phyloP scores from a whole-genome alignment of 2,329 filamentous ascomycete genomes.

The Stagonosporopsis rhizophila region DNA sequence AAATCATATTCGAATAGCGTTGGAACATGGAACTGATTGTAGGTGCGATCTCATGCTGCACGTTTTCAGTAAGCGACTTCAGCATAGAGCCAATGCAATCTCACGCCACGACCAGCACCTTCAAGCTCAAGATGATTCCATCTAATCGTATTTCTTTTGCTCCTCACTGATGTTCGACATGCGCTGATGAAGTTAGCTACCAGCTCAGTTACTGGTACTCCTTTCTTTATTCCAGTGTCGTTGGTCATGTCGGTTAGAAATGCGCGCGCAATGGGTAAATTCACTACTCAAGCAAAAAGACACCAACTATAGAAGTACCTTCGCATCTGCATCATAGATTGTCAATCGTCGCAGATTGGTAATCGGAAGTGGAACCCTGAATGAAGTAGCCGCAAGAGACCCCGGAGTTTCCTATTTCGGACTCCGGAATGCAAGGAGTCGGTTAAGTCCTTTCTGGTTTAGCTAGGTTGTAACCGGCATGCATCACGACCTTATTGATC shows the following conservation, averaged over 20 bases:
- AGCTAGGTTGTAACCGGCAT: not conserved
- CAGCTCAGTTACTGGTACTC: conserved; percentile 1
- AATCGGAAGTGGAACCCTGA: not conserved
- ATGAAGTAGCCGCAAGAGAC: not conserved
- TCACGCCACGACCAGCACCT: conserved; percentile 10
- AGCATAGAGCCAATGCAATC: not conserved
- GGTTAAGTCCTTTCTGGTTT: not conserved
- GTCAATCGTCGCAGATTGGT: conserved; percentile 5
- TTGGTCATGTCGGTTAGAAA: not conserved
- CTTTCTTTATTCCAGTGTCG: not conserved
- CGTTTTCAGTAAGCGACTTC: not conserved
- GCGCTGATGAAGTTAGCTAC: conserved; percentile 5
- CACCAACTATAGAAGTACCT: not conserved
- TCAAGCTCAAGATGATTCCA: conserved; percentile 13
- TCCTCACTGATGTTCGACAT: conserved; percentile 6
- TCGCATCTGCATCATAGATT: not conserved
- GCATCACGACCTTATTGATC: not conserved
- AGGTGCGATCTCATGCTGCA: conserved; percentile 8
- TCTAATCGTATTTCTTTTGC: conserved; percentile 3
- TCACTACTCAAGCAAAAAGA: not conserved
- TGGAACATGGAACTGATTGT: conserved; percentile 9
- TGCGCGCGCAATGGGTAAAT: not conserved
- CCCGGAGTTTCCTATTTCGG: conserved; percentile 2
- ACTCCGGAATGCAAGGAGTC: conserved; percentile 3
- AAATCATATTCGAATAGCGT: not conserved